Base-by-base conservation (phyloP, 331 rosid genomes). In the Erythrophleum ivorense region DNA sequence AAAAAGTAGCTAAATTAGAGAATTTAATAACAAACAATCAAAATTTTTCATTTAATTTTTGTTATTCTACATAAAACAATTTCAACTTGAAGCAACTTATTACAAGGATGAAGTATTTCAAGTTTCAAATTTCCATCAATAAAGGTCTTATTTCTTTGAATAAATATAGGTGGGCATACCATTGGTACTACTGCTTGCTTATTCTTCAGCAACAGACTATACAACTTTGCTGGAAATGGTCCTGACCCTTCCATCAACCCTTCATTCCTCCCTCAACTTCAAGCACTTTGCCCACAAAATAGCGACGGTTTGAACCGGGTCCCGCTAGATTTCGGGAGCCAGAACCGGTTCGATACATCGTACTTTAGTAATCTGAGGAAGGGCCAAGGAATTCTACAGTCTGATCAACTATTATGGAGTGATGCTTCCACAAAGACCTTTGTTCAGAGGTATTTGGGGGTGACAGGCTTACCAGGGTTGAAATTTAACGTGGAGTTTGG, bases 401-500 rank as follows among this genome's bases (percentile, higher is more conserved):
- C 97, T 0, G 97, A 94, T 78, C 92, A 91, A 15, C 87, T 36
- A 3, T 50, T 94, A 0, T 94, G 98, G 97, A 89, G 40, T 1
- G 97, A 94, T 71, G 80, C 86, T 59, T 85, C 97, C 14, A 90
- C 98, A 2, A 86, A 77, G 13, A 33, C 43, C 7, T 46, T 76
- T 19, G 97, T 92, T 0, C 91, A 89, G 12, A 87, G 87, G 0
- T 93, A 64, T 62, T 46, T 83, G 73, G 92, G 91, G 0, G 0
- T 76, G 3, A 81, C 88, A 62, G 92, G 88, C 13, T 38, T 85
- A 0, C 76, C 16, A 69, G 89, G 92, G 4, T 63, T 90, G 45
- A 73, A 48, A 67, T 94, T 94, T 57, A 79, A 81, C 12, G 49
- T 81, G 0, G 95, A 94, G 57, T 92, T 94, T 54, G 92, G 90